Evolutionary conservation across 257 asterid genomes (phyloP).

Genomic region (Solanum dulcamara): DNA sequence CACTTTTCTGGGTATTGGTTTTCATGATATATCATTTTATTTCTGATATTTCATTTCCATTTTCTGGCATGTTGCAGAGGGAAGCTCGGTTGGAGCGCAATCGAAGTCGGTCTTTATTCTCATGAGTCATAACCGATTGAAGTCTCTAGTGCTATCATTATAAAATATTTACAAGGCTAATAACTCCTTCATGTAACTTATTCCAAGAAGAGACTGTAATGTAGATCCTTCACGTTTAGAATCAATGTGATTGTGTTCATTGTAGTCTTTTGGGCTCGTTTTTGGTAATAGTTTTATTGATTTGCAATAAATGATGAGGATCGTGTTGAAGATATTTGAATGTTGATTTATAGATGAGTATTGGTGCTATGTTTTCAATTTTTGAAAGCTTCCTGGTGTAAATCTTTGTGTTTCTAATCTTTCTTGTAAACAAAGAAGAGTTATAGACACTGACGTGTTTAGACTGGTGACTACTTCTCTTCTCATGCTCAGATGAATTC

Average conservation of each 20-base stretch:
- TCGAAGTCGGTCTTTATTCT: constrained; percentile 59
- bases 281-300: not conserved
- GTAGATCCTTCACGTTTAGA: not conserved
- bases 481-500: not conserved
- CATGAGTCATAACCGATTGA: constrained; percentile 24
- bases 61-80: constrained; percentile 47
- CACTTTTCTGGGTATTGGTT: not conserved
- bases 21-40: not conserved
- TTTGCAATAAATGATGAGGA: not conserved
- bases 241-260: not conserved
- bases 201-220: not conserved
- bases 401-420: not conserved
- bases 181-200: not conserved
- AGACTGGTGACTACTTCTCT: not conserved
- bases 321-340: not conserved
- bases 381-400: not conserved
- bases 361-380: not conserved
- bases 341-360: not conserved
- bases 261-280: not conserved
- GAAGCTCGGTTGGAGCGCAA: constrained; percentile 95
- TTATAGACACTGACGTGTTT: not conserved
- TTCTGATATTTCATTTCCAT: not conserved
- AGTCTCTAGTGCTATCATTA: not conserved
- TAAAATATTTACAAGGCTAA: not conserved
- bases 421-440: not conserved